Evolutionary conservation across 2,329 filamentous ascomycete species (phyloP), one percentile per base, ranked within the genome.

Genomic region (Chaetomiaceae sp.): DNA sequence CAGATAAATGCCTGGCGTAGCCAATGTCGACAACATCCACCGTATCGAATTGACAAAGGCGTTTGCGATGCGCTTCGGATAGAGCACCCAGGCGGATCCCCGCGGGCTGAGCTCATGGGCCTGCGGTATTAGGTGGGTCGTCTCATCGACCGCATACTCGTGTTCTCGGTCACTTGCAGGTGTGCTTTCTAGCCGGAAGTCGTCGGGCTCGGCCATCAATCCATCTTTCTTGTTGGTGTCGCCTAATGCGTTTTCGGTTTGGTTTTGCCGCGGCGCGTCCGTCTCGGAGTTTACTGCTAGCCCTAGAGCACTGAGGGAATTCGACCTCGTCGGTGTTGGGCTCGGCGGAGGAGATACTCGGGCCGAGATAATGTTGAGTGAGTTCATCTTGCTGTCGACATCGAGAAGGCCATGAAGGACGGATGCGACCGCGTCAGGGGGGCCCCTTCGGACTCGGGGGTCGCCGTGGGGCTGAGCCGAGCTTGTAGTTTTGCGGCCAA

Each of bases 291-390:
- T 66, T 58, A 76, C 68, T 45, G 73, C 72, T 43, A 79, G 66
- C 57, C 75, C 73, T 56, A 82, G 69, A 56, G 76, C 77, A 62
- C 74, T 74, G 64, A 83, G 72, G 25, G 82, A 85, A 68, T 83
- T 84, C 57, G 80, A 79, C 67, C 81, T 77, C 54, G 81, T 78
- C 51, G 80, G 76, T 40, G 69, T 67, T 30, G 80, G 76, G 62
- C 75, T 82, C 54, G 80, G 72, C 50, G 81, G 70, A 61, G 82
- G 80, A 63, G 82, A 84, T 69, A 91, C 88, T 74, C 87, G 86
- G 69, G 89, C 84, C 66, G 90, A 94, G 70, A 96, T 83, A 71
- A 96, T 89, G 75, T 94, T 95, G 77, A 96, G 79, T 66, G 91
- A 95, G 84, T 96, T 96, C 92, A 96, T 96, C 74, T 80, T 88